Evolutionary conservation across 163 green algal species (phyloP), one percentile per base, ranked within the genome.

Genomic region (Volvox carteri): DNA sequence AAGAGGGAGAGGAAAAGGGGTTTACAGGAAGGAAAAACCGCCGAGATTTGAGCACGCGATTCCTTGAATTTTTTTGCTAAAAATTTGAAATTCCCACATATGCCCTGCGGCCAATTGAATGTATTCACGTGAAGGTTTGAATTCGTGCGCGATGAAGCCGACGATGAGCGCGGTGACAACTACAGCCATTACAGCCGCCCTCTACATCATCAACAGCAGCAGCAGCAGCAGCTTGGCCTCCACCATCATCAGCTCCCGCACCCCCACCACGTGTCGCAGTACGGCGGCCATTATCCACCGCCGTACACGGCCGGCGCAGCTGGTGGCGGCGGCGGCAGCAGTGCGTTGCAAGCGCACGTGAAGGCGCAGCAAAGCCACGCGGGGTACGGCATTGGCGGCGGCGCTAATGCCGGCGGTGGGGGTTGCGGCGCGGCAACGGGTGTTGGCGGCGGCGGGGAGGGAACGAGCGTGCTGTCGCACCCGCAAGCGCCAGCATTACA

Each of bases 171-270:
- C 0, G 83, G 68, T 11, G 83, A 88, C 83, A 88, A 88, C 67
- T 88, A 88, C 83, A 83, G 68, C 83, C 83, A 88, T 50, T 81
- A 83, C 83, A 83, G 68, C 83, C 83, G 83, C 1, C 67, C 83
- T 4, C 50, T 74, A 25, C 80, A 52, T 30, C 44, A 65, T 19
- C 54, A 65, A 23, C 54, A 67, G 18, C 44, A 14, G 44, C 46
- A n/a, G 46, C 44, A 44, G 28, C 74, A 68, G 28, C 44, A 85
- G n/a, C 77, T 58, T 2, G 4, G 28, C 16, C 75, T 72, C 2
- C 75, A 50, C 30, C 50, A 70, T 3, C 11, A 50, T 11, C 33
- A 46, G 74, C 74, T 48, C 28, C 74, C 28, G 46, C 41, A 81
- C 1, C 73, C 62, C 8, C 73, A 73, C 25, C 77, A 85, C n/a